Base-by-base conservation (phyloP, 345 rosid genomes). In the Acer yangbiense region DNA sequence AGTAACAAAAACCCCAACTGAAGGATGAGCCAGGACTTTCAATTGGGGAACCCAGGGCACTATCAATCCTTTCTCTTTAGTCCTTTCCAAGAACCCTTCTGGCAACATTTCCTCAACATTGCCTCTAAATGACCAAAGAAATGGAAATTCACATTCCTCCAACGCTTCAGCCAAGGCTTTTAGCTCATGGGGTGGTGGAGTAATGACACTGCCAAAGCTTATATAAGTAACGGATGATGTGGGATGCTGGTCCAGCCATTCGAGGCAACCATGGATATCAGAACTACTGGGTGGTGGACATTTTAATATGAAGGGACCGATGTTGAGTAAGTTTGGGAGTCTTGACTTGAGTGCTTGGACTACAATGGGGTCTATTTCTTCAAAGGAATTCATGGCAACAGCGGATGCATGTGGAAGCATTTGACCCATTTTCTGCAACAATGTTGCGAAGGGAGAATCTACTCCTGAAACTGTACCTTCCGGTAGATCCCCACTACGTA, bases 1-100 rank as follows among this genome's bases (percentile, higher is more conserved):
- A 7, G 90, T 90, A 71, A 86, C 52, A 41, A 90, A 91, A 0
- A 77, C 96, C 23, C 94, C 95, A 16, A 84, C 82, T 0, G 92
- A 69, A 11, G 71, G 44, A 80, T 94, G 91, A 16, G 32, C 74
- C 55, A 92, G 72, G 17, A 92, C 78, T 43, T 85, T 48, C 2
- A 25, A 4, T 67, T 94, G 98, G 3, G 95, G 97, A 4, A 90
- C 82, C 95, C 95, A 85, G 13, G 92, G 81, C 55, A 92, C 88
- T 14, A 92, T 58, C 72, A 80, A 83, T 43, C 92, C 85, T 44
- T 25, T 54, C 68, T 63, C 73, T 16, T 67, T 84, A 0, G 84
- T 84, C 81, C 86, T 82, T 52, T 79, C 83, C 13, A 58, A 1
- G 76, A 91, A 85, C 23, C 83, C 86, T 21, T 65, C 29, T 0